Evolutionary conservation across 2,329 filamentous ascomycete species (phyloP), one percentile per base, ranked within the genome.

Genomic region (Triangularia verruculosa): DNA sequence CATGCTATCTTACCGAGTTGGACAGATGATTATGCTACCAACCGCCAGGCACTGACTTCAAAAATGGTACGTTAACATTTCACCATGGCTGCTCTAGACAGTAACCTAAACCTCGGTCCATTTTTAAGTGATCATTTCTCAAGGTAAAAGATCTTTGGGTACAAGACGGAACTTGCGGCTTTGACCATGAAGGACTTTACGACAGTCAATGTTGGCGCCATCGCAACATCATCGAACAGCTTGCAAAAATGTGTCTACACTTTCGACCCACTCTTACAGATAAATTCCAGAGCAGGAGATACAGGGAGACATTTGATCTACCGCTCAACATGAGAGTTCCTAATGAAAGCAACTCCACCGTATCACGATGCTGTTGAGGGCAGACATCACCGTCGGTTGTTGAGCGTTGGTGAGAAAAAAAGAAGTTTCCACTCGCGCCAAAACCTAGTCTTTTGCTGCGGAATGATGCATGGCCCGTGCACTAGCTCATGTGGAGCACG

Each of bases 251-350:
- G 88, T 91, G 85, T 87, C 88, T 84, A 87, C 87, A 62, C 87
- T 87, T 89, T 91, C 89, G 89, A 92, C 89, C 89, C 82, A 87
- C 89, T 87, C 87, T 86, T 85, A 91, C 89, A 92, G 82, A 82
- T 80, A 76, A 78, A 88, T 85, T 92, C 89, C 84, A 90, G 88
- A 88, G 89, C 87, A 91, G 89, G 88, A 92, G 89, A 92, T 92
- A 92, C 89, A 88, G 88, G 88, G 86, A 82, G 89, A 77, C 71
- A 69, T 65, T 72, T 85, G 70, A 78, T 90, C 86, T 90, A 76
- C 83, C 87, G 84, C 87, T 82, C 84, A 80, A 78, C 78, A 75
- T 70, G 69, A 76, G 77, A 76, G 75, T 72, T 75, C 77, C 81
- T 85, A 85, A 78, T 85, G 84, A 84, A 84, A 84, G 82, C 75